Base-by-base conservation (phyloP, 2,329 filamentous ascomycete genomes). In the Rutstroemia sp. region DNA sequence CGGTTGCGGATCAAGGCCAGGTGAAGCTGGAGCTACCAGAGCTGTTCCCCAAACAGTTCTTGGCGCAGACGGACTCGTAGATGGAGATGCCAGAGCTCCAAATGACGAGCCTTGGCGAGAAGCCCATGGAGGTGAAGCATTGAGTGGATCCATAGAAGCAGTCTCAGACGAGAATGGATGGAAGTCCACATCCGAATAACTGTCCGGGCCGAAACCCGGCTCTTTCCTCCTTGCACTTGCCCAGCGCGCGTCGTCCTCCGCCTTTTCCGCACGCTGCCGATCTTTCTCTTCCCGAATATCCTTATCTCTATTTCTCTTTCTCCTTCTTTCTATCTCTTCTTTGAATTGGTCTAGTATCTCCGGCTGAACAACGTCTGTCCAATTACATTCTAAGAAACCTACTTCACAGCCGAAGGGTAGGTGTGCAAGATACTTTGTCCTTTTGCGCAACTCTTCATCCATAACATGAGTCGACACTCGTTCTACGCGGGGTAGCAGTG, bases 1-100 rank as follows among this genome's bases (percentile, higher is more conserved):
- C 7, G 48, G 23, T 18, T 55, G 58, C 69, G 69, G 72, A 71
- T 27, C 73, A 27, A 83, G 65, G 10, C 80, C 78, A 2, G 85
- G 82, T 3, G 82, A 85, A 0, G 73, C 74, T 0, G 83, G 75
- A 2, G 75, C 67, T 2, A 95, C 74, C 0, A 80, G 83, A 3
- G 81, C 78, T 0, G 92, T 97, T n/a, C 92, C 92, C 92, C 92
- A 97, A 0, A 97, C 90, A 0, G 92, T 97, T 60, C 84, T 85
- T 42, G 81, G 77, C 0, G 83, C 82, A 6, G 83, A 85, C 0
- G 92, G 91, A 60, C 88, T 95, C 1, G 88, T 92, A 4, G 90
- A 92, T 63, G 92, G 85, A 1, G 85, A 86, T 0, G 88, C 87
- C 21, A 95, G 73, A 2, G 82, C 81, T 37, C 80, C 79, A 64